Evolutionary conservation across 108 stramenopile genomes (phyloP).

Genomic region (Asterionellopsis glacialis): DNA sequence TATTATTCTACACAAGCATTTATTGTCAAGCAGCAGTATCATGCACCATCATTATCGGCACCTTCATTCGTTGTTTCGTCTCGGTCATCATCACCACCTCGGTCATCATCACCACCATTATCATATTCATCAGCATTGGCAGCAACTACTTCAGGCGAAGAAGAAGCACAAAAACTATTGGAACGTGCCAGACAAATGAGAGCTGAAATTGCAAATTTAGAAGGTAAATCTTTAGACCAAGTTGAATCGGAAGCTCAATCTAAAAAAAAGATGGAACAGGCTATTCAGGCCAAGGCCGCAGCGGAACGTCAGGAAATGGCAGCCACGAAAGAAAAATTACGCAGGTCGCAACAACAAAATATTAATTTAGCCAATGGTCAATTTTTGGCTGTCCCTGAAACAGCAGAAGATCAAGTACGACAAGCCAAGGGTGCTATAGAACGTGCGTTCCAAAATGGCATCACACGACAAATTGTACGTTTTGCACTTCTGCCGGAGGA

Average conservation of each 20-base stretch:
- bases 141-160: too few relatives aligned
- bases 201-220: constrained; percentile 68
- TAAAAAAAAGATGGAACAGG: constrained; percentile 20
- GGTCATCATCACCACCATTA: too few relatives aligned
- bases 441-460: constrained; percentile 66
- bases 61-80: too few relatives aligned
- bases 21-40: too few relatives aligned
- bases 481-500: constrained; percentile 61
- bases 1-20: too few relatives aligned
- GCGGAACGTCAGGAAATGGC: constrained; percentile 7
- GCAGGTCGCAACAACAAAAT: constrained; percentile 7
- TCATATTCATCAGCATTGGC: constrained; percentile 4
- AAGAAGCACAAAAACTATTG: constrained; percentile 47
- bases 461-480: constrained; percentile 66
- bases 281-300: constrained; percentile 11
- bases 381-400: constrained; percentile 49
- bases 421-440: constrained; percentile 73
- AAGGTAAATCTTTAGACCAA: constrained; percentile 69
- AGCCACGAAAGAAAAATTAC: not conserved
- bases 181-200: constrained; percentile 58
- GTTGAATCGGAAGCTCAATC: constrained; percentile 55
- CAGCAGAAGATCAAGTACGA: constrained; percentile 48
- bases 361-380: constrained; percentile 16
- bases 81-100: too few relatives aligned
- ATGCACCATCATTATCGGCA: too few relatives aligned